Base-by-base conservation (phyloP, 257 asterid species). In the Fraxinus pennsylvanica region DNA sequence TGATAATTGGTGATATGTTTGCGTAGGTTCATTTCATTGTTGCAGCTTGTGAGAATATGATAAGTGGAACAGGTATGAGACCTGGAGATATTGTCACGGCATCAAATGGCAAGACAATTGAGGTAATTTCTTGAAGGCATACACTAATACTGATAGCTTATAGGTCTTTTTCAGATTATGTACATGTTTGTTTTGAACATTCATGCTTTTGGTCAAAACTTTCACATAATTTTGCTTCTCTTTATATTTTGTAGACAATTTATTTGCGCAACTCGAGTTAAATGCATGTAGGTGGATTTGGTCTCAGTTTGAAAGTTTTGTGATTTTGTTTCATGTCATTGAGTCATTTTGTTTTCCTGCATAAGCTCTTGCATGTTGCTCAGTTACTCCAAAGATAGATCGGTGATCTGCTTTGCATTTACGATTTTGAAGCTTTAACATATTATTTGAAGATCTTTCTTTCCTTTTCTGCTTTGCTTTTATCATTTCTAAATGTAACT, bases 31-130 rank as follows among this genome's bases (percentile, higher is more conserved):
- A 94, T 87, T 94, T 94, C 86, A 89, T 92, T 68, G 96, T 94
- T 79, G 98, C 98, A 29, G 98, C 98, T 78, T 94, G 98, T 74
- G 98, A 92, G 78, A 94, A 94, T 85, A 92, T 94, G 98, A 94
- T 94, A 61, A 94, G 97, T 80, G 98, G 98, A 67, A 89, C 97
- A 33, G 98, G 98, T 50, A 94, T 94, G 97, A 89, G 98, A 74
- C 98, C 97, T 61, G 97, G 98, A 65, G 98, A 94, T 75, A 73
- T 94, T 35, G 68, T 94, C 81, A 94, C 98, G 15, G 98, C 97
- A 66, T 92, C 98, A 78, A 94, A 94, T 81, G 98, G 98, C 68
- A 94, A 94, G 86, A 94, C 98, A 35, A 91, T 94, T 70, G 98
- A 94, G 97, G 98, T 94, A 76, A 76, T 74, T 75, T 76, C 69